phyloP scores from a whole-genome alignment of 1,284 basidiomycete species.

The Sphagnurus paluster region DNA sequence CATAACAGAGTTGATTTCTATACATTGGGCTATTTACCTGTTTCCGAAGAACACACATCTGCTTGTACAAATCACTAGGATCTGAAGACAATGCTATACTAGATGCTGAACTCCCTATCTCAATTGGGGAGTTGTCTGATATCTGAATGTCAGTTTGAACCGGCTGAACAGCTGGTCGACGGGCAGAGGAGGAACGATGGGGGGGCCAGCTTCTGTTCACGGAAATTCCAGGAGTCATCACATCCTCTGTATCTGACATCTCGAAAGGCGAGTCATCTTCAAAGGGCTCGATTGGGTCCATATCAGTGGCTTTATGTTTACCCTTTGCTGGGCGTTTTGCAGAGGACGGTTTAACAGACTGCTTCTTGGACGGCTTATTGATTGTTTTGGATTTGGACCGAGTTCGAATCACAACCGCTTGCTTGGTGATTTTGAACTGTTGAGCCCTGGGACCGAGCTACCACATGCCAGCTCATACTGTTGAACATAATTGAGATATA shows the following conservation, averaged over 20 bases:
- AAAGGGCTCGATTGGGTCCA: slow-evolving; percentile 30
- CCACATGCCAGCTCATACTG: neutral
- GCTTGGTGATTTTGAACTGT: slow-evolving; percentile 23
- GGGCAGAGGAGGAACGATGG: neutral
- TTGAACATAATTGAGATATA: neutral
- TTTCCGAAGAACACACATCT: slow-evolving; percentile 28
- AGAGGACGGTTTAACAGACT: slow-evolving; percentile 2
- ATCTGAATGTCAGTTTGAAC: slow-evolving; percentile 4
- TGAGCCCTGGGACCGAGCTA: slow-evolving; percentile 32
- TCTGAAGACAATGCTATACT: slow-evolving; percentile 5
- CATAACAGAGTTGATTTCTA: slow-evolving; percentile 1
- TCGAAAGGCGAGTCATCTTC: slow-evolving; percentile 26
- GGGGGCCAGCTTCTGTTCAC: slow-evolving; percentile 3
- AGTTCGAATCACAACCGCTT: slow-evolving; percentile 24
- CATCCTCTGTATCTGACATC: slow-evolving; percentile 14
- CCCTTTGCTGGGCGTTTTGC: slow-evolving; percentile 21
- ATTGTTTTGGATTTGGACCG: slow-evolving; percentile 5
- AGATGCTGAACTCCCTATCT: neutral
- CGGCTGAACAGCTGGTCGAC: neutral
- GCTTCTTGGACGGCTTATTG: neutral
- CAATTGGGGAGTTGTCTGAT: neutral
- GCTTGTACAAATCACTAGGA: slow-evolving; percentile 13
- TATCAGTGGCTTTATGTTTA: slow-evolving; percentile 24
- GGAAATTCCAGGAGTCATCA: neutral
- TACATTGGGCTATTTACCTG: slow-evolving; percentile 19